Evolutionary conservation across 495 filamentous ascomycete genomes (phyloP).

Genomic region (Penicillium turbatum): DNA sequence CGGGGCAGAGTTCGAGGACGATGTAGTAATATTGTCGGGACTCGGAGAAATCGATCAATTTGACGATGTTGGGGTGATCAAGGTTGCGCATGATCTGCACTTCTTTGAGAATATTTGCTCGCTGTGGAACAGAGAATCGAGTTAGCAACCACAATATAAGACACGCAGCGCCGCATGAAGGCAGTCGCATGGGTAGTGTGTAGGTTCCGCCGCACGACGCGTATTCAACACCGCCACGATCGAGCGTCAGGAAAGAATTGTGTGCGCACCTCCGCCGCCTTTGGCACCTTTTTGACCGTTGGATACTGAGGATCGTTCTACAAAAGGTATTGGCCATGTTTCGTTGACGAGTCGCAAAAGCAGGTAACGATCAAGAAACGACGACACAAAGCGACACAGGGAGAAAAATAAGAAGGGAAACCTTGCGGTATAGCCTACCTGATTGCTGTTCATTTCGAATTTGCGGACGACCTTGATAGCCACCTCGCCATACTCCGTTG

Average conservation of each 20-base stretch:
- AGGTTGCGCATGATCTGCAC: constrained; percentile 98
- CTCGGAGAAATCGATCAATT: constrained; percentile 89
- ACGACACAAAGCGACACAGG: constrained; percentile 8
- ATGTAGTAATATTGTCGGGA: constrained; percentile 96
- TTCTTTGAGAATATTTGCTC: constrained; percentile 96
- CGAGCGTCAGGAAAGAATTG: constrained; percentile 23
- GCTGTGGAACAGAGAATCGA: constrained; percentile 47
- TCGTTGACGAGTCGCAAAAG: not conserved
- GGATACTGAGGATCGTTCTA: constrained; percentile 81
- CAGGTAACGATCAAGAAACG: not conserved
- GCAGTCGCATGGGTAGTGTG: not conserved
- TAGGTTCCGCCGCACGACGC: not conserved
- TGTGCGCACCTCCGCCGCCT: constrained; percentile 93
- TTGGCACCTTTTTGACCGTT: constrained; percentile 88
- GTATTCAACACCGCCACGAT: constrained; percentile 13
- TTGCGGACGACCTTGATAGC: constrained; percentile 99
- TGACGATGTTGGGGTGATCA: constrained; percentile 93
- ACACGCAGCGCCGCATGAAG: not conserved
- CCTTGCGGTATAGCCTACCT: constrained; percentile 60
- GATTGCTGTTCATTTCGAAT: constrained; percentile 95
- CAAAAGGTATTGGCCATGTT: constrained; percentile 37
- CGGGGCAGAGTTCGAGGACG: constrained; percentile 88
- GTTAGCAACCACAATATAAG: constrained; percentile 4
- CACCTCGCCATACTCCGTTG: constrained; percentile 67
- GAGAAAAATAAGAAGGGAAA: constrained; percentile 18